A percentile compares a stretch with the other conserved stretches of the same genome.
phyloP scores from a whole-genome alignment of 176 grass and related monocot genomes.

The Phragmites australis region DNA sequence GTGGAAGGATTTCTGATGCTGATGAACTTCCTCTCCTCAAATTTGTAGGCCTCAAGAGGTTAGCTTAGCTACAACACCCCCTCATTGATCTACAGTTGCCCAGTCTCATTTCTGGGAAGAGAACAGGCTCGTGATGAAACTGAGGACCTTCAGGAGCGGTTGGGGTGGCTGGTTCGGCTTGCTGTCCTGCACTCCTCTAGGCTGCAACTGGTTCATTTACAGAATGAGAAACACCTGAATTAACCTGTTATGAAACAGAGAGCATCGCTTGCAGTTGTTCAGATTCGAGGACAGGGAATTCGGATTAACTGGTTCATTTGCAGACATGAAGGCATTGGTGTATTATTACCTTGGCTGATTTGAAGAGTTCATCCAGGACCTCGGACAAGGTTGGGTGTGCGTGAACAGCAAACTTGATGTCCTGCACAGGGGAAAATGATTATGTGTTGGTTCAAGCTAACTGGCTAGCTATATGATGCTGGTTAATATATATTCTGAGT shows the following conservation, averaged over 20 bases:
- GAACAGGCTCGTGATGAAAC: slow-evolving; percentile 43
- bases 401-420: slow-evolving; percentile 81
- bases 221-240: slow-evolving; percentile 61
- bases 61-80: not conserved
- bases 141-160: slow-evolving; percentile 55
- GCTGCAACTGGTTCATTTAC: slow-evolving; percentile 90
- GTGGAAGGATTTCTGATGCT: not conserved
- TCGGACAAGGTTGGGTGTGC: slow-evolving; percentile 90
- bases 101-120: slow-evolving; percentile 10
- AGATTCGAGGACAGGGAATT: not conserved
- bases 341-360: slow-evolving; percentile 85
- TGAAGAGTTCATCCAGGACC: slow-evolving; percentile 93
- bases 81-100: not conserved
- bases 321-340: not conserved
- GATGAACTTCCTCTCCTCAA: not conserved
- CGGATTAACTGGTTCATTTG: not conserved
- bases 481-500: not conserved
- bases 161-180: slow-evolving; percentile 38
- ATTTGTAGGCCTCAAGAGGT: not conserved
- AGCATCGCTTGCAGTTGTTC: slow-evolving; percentile 37
- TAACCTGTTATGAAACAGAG: slow-evolving; percentile 71
- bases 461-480: not conserved
- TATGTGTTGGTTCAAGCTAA: slow-evolving; percentile 1
- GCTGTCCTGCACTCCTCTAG: slow-evolving; percentile 28
- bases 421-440: slow-evolving; percentile 39